Evolutionary conservation across 1,284 basidiomycete genomes (phyloP).

Genomic region (Fomitopsis pinicola): DNA sequence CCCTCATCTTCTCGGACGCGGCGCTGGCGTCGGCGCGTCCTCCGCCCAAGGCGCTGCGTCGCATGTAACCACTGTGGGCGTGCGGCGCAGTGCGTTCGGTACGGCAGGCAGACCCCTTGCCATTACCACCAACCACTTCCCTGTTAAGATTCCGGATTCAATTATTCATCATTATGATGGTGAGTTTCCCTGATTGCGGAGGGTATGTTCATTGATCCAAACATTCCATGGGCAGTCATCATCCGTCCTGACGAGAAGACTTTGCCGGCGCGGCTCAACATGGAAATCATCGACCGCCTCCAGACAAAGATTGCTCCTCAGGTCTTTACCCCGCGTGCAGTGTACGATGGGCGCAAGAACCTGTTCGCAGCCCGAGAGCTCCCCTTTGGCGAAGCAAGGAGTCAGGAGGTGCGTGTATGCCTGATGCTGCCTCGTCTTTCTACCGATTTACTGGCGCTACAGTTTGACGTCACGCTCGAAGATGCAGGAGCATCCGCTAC

Average conservation of each 20-base stretch:
- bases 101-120: conserved; percentile 44
- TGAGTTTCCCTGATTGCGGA: conserved; percentile 28
- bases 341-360: conserved; percentile 78
- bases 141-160: conserved; percentile 49
- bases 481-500: conserved; percentile 22
- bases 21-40: conserved; percentile 27
- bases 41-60: conserved; percentile 24
- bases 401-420: conserved; percentile 37
- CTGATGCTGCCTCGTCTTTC: background rate
- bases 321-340: conserved; percentile 61
- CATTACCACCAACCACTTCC: conserved; percentile 67
- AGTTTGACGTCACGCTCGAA: conserved; percentile 61
- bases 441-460: background rate
- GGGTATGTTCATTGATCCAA: background rate
- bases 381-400: conserved; percentile 45
- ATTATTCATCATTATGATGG: conserved; percentile 76
- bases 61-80: conserved; percentile 56
- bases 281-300: conserved; percentile 59
- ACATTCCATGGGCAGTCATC: conserved; percentile 22
- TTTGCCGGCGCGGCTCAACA: conserved; percentile 59
- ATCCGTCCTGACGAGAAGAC: conserved; percentile 63
- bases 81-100: conserved; percentile 61
- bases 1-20: conserved; percentile 23
- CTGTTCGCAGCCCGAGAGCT: conserved; percentile 57
- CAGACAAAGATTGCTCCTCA: conserved; percentile 52